phyloP scores from a whole-genome alignment of 1,139 yeast species.

The Trichomonascaceae sp. region DNA sequence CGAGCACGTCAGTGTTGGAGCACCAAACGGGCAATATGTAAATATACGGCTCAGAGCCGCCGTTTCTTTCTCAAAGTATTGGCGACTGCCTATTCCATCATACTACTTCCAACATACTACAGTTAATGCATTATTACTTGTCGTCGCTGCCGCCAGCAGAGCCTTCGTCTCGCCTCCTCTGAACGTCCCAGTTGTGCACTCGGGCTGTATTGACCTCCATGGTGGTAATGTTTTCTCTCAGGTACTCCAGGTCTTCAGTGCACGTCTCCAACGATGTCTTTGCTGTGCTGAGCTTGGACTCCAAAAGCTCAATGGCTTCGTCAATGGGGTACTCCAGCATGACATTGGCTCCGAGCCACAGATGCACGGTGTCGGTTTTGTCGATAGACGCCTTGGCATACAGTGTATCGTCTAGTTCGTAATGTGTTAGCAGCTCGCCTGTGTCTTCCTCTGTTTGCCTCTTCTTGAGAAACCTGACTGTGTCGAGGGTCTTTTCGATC shows the following conservation, averaged over 20 bases:
- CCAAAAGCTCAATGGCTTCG: slow-evolving; percentile 67
- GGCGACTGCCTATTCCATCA: too few relatives aligned
- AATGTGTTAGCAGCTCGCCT: slow-evolving; percentile 44
- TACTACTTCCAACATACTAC: too few relatives aligned
- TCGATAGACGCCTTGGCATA: slow-evolving; percentile 68
- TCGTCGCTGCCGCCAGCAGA: too few relatives aligned
- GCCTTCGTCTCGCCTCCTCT: slow-evolving; percentile 52
- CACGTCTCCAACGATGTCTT: slow-evolving; percentile 44
- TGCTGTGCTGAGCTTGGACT: slow-evolving; percentile 51
- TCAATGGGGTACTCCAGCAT: slow-evolving; percentile 90
- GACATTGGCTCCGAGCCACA: slow-evolving; percentile 93
- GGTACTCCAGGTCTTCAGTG: slow-evolving; percentile 75
- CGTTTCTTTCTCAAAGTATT: too few relatives aligned
- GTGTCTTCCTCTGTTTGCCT: slow-evolving; percentile 25
- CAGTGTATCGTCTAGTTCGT: slow-evolving; percentile 84
- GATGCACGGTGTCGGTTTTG: slow-evolving; percentile 51
- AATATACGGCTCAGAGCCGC: too few relatives aligned
- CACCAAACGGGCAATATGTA: too few relatives aligned
- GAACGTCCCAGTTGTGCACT: slow-evolving; percentile 92
- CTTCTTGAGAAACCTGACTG: slow-evolving; percentile 49
- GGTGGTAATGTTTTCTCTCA: slow-evolving; percentile 88
- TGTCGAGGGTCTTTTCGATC: slow-evolving; percentile 66
- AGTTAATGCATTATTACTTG: too few relatives aligned
- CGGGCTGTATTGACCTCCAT: slow-evolving; percentile 97
- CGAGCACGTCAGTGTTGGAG: too few relatives aligned